Base-by-base conservation (phyloP, 1,284 basidiomycete genomes). In the Ustilago esculenta region DNA sequence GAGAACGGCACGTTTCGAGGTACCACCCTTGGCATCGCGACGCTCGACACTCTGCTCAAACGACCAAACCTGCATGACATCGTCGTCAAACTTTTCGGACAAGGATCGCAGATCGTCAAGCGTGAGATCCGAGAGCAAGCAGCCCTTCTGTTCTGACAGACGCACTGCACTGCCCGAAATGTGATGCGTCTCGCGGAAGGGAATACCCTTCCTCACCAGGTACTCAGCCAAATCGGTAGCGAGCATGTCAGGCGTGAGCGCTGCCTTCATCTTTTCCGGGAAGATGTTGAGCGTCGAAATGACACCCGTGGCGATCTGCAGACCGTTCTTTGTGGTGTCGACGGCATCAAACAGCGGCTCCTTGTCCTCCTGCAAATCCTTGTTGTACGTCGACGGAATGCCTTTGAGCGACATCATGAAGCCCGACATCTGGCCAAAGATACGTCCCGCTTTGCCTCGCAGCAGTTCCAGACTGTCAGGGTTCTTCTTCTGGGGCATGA, bases 401-500 rank as follows among this genome's bases (percentile, higher is more conserved):
- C 96, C 95, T 82, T 98, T 98, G 79, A 96, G 86, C 7, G 92
- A 94, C 92, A 98, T 94, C 85, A 98, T 85, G 85, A 98, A 97
- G 5, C 95, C 95, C n/a, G 95, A 87, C 90, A 98, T 94, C 50
- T 93, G 90, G 64, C 95, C 95, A 83, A 97, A 96, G 33, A 96
- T 87, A 33, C 95, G 90, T 8, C 96, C 95, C 23, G 90, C 89
- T 84, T 98, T 98, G 71, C 95, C 95, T 61, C 95, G 89, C 54
- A 98, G 86, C 23, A 98, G 86, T 82, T 98, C 96, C 42, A 96
- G 85, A 25, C 93, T 96, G 83, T 98, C 95, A 17, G 96, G 93
- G 83, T 98, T 98, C 85, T 98, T 98, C 86, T 98, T 98, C 82
- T 98, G 95, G 2, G 95, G 95, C 95, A 98, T 98, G 82, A 98